Base-by-base conservation (phyloP, 495 filamentous ascomycete genomes). In the Tuber brumale region DNA sequence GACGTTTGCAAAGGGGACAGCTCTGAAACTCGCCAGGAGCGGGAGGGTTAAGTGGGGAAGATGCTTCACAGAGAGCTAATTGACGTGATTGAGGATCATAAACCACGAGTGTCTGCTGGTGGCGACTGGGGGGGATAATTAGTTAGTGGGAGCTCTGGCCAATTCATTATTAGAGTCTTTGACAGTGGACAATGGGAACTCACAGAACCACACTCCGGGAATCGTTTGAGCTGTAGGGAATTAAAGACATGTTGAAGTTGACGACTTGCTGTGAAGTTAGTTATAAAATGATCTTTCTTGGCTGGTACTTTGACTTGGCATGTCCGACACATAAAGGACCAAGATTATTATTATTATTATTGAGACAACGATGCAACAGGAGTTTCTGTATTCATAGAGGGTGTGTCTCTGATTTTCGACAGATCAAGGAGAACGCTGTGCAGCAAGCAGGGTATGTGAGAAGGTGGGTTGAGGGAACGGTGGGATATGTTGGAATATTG, bases 101-200 rank as follows among this genome's bases (percentile, higher is more conserved):
- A 70, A 98, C 89, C 35, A 99, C 96, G 72, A 99, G 90, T 6
- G 94, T 91, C 83, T 95, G 91, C 81, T 94, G 91, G 83, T 97
- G 93, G 78, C 95, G 95, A 43, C 95, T 98, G 80, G n/a, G 42
- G 42, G 27, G 45, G 27, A 39, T 37, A 35, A 44, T 72, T 21
- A 70, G 73, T 42, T 79, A 45, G 70, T 31, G 70, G 70, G 61
- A 51, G n/a, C 39, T 35, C 46, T 42, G 31, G 44, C 51, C 14
- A 73, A 39, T 57, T 31, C 39, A 37, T 21, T n/a, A 70, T 37
- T 39, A 44, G 46, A 12, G 19, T 43, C 74, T 76, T n/a, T 21
- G 42, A 69, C 61, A 23, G 35, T 39, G 21, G 39, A 27, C 44
- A 45, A 61, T 8, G 31, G 72, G 39, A 74, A 87, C 89, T 82